These are phyloP conservation scores for Hypoxylon sp. DNA, from an alignment of 2,329 filamentous ascomycete genomes.

Conservation along the genomic window DNA sequence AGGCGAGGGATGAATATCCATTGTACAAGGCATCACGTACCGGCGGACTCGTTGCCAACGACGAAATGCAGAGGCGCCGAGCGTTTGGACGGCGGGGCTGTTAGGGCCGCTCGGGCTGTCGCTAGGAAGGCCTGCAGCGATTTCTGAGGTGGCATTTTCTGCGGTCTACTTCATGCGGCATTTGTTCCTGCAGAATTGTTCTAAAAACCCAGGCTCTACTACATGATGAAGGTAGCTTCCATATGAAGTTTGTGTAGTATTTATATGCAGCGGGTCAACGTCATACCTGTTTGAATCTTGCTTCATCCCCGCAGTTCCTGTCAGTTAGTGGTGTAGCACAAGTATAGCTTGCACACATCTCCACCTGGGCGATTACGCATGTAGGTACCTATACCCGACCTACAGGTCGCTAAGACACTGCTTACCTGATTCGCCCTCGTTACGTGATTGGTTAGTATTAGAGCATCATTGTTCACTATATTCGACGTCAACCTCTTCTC, in stretches of 20 bases:
- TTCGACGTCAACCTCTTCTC: not conserved
- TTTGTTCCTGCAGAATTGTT: constrained; percentile 8
- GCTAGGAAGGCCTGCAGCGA: constrained; percentile 67
- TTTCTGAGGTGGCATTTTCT: constrained; percentile 39
- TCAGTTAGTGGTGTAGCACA: constrained; percentile 5
- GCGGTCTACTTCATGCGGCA: constrained; percentile 14
- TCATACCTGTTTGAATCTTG: constrained; percentile 18
- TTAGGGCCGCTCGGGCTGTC: constrained; percentile 64
- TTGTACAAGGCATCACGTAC: constrained; percentile 57
- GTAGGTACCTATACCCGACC: not conserved
- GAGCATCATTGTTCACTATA: constrained; percentile 1
- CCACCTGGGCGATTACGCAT: not conserved
- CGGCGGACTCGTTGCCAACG: constrained; percentile 77
- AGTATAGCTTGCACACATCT: constrained; percentile 3
- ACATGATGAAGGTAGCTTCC: not conserved
- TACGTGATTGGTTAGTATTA: not conserved
- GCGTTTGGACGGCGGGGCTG: constrained; percentile 61
- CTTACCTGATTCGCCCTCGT: too few relatives aligned
- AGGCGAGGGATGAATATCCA: not conserved
- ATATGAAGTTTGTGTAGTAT: constrained; percentile 14
- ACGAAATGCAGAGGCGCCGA: constrained; percentile 70
- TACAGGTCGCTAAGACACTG: not conserved
- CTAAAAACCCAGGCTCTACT: not conserved
- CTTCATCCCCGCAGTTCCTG: constrained; percentile 20
- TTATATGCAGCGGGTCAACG: constrained; percentile 22